Evolutionary conservation across 345 rosid genomes (phyloP).

Genomic region (Passiflora organensis): DNA sequence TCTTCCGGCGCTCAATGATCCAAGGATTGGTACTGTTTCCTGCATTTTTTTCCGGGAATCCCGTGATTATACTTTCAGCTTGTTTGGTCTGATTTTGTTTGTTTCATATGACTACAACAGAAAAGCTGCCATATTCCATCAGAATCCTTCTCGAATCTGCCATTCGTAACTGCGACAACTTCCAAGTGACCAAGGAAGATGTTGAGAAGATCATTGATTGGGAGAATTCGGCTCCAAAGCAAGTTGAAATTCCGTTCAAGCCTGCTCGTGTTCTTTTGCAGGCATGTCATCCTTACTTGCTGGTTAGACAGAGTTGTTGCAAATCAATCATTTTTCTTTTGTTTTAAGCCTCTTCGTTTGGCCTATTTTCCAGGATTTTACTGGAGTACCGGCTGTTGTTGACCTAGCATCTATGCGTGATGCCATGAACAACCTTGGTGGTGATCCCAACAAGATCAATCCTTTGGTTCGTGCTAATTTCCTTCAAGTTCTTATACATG

Average conservation of each 20-base stretch:
- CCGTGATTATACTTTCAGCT: too few relatives aligned
- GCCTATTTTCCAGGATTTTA: conserved; percentile 63
- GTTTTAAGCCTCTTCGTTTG: conserved; percentile 3
- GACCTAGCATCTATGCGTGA: conserved; percentile 99
- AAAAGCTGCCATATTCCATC: conserved; percentile 84
- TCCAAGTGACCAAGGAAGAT: conserved; percentile 87
- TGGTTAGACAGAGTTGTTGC: neutral
- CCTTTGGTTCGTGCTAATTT: conserved; percentile 48
- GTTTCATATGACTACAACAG: conserved; percentile 30
- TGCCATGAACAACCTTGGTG: conserved; percentile 87
- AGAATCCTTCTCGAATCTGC: conserved; percentile 96
- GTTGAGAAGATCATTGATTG: conserved; percentile 95
- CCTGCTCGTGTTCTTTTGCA: conserved; percentile 97
- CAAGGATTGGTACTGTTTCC: conserved; percentile 65
- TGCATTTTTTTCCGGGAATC: too few relatives aligned
- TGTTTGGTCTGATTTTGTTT: neutral
- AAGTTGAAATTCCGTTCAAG: conserved; percentile 96
- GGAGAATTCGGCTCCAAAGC: conserved; percentile 85
- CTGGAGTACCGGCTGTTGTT: conserved; percentile 99
- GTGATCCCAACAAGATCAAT: conserved; percentile 87
- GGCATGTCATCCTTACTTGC: conserved; percentile 28
- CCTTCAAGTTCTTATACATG: too few relatives aligned
- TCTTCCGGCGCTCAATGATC: conserved; percentile 89
- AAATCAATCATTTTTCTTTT: conserved; percentile 10
- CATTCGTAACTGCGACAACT: conserved; percentile 90